These are phyloP conservation scores for Penicillium digitatum DNA, from an alignment of 2,329 filamentous ascomycete genomes.

Conservation along the genomic window DNA sequence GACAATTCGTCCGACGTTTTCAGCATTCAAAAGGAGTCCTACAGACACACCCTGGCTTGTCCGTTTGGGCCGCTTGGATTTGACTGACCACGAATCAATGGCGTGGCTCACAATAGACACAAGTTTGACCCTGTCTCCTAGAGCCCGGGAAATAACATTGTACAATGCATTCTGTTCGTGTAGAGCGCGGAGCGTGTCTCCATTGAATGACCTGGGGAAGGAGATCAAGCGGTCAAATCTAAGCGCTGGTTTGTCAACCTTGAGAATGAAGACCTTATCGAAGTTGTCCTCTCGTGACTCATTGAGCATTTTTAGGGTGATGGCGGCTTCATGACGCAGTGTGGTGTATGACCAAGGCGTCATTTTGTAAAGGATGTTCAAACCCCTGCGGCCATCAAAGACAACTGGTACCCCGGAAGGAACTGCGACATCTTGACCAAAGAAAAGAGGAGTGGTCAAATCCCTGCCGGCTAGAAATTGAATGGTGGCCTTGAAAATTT, in stretches of 20 bases:
- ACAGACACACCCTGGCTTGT: conserved; percentile 50
- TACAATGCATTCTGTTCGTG: conserved; percentile 49
- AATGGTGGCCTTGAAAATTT: conserved; percentile 90
- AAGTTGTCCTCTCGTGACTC: conserved; percentile 75
- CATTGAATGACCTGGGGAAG: conserved; percentile 28
- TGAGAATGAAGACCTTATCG: conserved; percentile 73
- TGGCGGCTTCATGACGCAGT: conserved; percentile 69
- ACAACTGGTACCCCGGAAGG: conserved; percentile 61
- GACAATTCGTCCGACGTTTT: conserved; percentile 68
- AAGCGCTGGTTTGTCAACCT: conserved; percentile 49
- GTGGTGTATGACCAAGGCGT: conserved; percentile 73
- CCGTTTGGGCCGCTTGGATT: conserved; percentile 33
- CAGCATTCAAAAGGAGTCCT: conserved; percentile 68
- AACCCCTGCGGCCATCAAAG: conserved; percentile 68
- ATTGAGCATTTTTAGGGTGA: conserved; percentile 70
- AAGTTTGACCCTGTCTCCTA: conserved; percentile 69
- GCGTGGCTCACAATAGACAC: conserved; percentile 55
- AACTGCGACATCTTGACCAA: conserved; percentile 31
- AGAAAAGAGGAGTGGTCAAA: conserved; percentile 63
- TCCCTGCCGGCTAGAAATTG: conserved; percentile 77
- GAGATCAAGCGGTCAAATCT: conserved; percentile 54
- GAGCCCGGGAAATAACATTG: conserved; percentile 62
- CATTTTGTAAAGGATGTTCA: conserved; percentile 92
- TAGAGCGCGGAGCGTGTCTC: conserved; percentile 29
- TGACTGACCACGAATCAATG: conserved; percentile 47